Evolutionary conservation across 441 rosid genomes (phyloP).

Genomic region (Mallotus japonicus): DNA sequence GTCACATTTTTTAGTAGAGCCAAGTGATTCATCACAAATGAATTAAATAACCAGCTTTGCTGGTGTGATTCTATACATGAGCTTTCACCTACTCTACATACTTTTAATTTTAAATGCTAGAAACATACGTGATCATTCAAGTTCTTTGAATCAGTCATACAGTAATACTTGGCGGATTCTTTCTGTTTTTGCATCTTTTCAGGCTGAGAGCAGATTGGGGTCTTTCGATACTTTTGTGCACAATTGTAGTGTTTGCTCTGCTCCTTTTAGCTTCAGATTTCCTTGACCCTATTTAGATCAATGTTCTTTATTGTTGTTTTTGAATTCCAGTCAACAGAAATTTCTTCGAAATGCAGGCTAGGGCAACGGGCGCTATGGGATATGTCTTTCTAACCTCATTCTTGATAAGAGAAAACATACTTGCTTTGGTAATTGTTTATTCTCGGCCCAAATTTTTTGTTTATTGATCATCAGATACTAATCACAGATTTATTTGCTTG

Average conservation of each 20-base stretch:
- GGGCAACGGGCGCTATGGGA: constrained; percentile 70
- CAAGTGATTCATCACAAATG: background rate
- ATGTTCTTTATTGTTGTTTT: constrained; percentile 10
- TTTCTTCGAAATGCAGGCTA: constrained; percentile 52
- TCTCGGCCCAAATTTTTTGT: constrained; percentile 8
- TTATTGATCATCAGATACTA: background rate
- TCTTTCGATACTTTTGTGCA: constrained; percentile 69
- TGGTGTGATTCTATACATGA: too few species aligned
- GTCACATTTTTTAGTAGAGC: background rate
- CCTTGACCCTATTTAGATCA: constrained; percentile 22
- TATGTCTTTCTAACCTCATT: constrained; percentile 80
- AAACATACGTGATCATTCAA: constrained; percentile 9
- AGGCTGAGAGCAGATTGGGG: constrained; percentile 71
- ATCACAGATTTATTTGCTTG: constrained; percentile 29
- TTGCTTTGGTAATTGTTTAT: constrained; percentile 59
- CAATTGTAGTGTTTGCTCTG: constrained; percentile 50
- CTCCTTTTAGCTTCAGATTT: constrained; percentile 27
- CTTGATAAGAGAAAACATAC: constrained; percentile 88
- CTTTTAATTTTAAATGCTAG: constrained; percentile 2
- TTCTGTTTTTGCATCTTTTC: constrained; percentile 28
- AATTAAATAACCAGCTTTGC: background rate
- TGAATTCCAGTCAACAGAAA: constrained; percentile 19
- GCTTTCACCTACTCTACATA: too few species aligned
- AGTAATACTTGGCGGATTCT: background rate
- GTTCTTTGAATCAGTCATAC: constrained; percentile 9